Conservation (phyloP, 2,329 filamentous ascomycete genomes). For the Shiraia sp. region DNA sequence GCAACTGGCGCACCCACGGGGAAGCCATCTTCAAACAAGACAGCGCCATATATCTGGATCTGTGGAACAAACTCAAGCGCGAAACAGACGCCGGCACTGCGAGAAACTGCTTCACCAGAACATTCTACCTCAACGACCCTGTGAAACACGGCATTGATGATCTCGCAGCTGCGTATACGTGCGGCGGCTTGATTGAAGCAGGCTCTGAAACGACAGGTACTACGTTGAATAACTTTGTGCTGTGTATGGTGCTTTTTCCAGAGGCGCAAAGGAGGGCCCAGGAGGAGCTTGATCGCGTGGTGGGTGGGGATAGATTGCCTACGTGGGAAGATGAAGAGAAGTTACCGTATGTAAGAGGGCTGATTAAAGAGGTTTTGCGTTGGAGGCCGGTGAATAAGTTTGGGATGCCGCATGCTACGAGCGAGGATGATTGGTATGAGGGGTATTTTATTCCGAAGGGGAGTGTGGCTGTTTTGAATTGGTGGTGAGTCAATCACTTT, state of each 20-base stretch:
- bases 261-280: constrained; percentile 30
- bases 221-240: constrained; percentile 36
- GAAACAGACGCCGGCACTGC: constrained; percentile 36
- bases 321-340: constrained; percentile 34
- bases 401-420: constrained; percentile 40
- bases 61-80: constrained; percentile 37
- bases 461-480: constrained; percentile 36
- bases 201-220: constrained; percentile 39
- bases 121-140: constrained; percentile 39
- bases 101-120: constrained; percentile 39
- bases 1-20: constrained; percentile 34
- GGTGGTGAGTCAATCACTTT: constrained; percentile 27
- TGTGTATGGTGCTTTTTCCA: constrained; percentile 35
- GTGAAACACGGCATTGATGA: constrained; percentile 40
- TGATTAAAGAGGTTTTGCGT: constrained; percentile 37
- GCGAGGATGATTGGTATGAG: constrained; percentile 41
- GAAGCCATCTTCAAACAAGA: constrained; percentile 35
- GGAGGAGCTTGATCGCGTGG: constrained; percentile 34
- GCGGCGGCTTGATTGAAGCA: constrained; percentile 40
- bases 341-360: constrained; percentile 41
- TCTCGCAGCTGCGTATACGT: constrained; percentile 38
- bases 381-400: constrained; percentile 39
- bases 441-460: constrained; percentile 48
- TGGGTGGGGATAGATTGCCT: constrained; percentile 35
- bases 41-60: constrained; percentile 35